Base-by-base conservation (phyloP, 2,329 filamentous ascomycete genomes). In the Sclerotiophoma versabilis region DNA sequence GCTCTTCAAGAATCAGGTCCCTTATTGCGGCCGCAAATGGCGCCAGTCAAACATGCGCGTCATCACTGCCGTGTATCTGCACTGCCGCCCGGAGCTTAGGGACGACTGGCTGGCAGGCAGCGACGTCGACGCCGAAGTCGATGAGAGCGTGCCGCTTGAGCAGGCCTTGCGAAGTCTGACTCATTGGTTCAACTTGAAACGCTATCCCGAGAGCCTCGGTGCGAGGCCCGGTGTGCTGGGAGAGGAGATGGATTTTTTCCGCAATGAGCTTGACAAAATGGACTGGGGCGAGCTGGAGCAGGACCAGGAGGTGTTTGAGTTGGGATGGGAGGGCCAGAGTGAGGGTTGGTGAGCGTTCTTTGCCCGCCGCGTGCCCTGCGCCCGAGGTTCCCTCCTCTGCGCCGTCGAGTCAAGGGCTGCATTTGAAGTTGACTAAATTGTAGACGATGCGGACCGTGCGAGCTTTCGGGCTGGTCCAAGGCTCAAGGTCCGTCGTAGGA, bases 1-100 rank as follows among this genome's bases (percentile, higher is more conserved):
- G 77, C 84, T 99, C 0, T 98, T 98, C 87, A 99, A 99, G 77
- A 95, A 92, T 57, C 95, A 99, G 76, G 95, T 99, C 4, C 95
- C 95, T 1, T 99, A 96, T 80, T 98, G 93, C 75, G 93, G 95
- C 19, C 88, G 95, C 36, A 99, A 99, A 79, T 99, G 95, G 95
- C 88, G 95, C 12, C 95, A 98, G 78, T 88, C 87, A 65, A 98
- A 99, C 76, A 99, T 99, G 95, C 90, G 93, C 49, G 93, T 98
- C 69, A 99, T 99, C 71, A 99, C 95, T 0, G 92, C 93, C 3
- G 91, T 99, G 1, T 99, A 97, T 75, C 81, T 99, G 42, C 91
- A 96, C 77, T 96, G 93, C 70, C 84, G 92, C 7, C 93, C 93
- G 0, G 93, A 98, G 74, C 82, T 99, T 38, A 84, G 93, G 25